phyloP scores from a whole-genome alignment of 768 basidiomycete species.

The Albatrellus ellisii region DNA sequence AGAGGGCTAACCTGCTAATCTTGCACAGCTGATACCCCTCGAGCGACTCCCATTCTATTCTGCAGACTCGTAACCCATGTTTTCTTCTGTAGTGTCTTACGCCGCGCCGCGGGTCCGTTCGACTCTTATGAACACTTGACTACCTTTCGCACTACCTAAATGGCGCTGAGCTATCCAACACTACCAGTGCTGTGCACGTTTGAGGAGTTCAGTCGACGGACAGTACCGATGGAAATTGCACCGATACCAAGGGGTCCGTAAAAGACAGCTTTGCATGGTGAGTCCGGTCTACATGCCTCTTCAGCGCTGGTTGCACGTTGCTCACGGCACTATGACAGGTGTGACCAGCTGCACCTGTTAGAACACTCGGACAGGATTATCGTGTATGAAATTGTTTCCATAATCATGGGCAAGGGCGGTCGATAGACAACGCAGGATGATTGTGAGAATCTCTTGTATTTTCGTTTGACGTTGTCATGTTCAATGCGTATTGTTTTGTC shows the following conservation, averaged over 20 bases:
- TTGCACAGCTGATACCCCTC: constrained; percentile 23
- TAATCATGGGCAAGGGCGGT: constrained; percentile 30
- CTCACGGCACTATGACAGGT: constrained; percentile 21
- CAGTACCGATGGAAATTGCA: constrained; percentile 22
- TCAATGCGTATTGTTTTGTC: no score
- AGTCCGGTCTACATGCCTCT: constrained; percentile 9
- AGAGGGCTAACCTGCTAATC: not conserved
- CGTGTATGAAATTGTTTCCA: constrained; percentile 35
- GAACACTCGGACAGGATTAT: constrained; percentile 44
- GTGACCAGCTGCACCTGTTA: constrained; percentile 47
- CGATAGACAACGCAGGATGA: constrained; percentile 35
- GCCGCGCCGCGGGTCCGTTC: constrained; percentile 16
- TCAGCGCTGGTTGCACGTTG: no score
- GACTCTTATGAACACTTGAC: not conserved
- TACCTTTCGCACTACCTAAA: not conserved
- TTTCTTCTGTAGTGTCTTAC: not conserved
- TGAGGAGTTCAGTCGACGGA: constrained; percentile 18
- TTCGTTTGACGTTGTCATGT: no score
- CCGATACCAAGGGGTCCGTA: constrained; percentile 30
- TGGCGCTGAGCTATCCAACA: not conserved
- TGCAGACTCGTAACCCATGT: constrained; percentile 18
- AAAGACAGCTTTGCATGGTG: constrained; percentile 54
- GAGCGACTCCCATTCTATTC: constrained; percentile 20
- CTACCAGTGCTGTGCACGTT: constrained; percentile 39
- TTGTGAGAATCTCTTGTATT: no score